These are phyloP conservation scores for Rossbeevera mucosa DNA, from an alignment of 768 basidiomycete species.

Conservation along the genomic window DNA sequence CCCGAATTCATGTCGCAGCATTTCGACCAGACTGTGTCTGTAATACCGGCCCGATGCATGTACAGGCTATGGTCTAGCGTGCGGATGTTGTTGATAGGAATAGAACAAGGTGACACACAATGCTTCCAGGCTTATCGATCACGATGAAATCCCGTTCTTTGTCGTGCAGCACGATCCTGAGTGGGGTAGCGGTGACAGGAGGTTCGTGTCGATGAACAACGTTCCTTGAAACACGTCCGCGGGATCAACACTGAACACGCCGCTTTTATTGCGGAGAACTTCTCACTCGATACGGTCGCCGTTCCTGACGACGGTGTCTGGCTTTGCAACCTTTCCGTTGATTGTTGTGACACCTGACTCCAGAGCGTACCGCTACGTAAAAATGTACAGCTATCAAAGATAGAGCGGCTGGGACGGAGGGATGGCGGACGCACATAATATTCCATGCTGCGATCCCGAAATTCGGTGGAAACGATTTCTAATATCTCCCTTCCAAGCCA, in stretches of 20 bases:
- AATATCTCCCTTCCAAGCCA: conserved; percentile 86
- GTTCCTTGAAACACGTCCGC: conserved; percentile 49
- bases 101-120: conserved; percentile 57
- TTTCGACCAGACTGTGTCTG: conserved; percentile 82
- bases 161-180: conserved; percentile 77
- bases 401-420: background rate
- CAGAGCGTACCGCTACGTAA: conserved; percentile 59
- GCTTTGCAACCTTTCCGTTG: conserved; percentile 81
- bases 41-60: conserved; percentile 91
- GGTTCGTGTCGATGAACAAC: conserved; percentile 97
- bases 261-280: conserved; percentile 1
- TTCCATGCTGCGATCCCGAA: conserved; percentile 89
- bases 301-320: conserved; percentile 73
- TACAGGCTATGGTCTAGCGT: conserved; percentile 55
- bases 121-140: conserved; percentile 94
- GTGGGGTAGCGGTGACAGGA: conserved; percentile 79
- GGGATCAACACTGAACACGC: background rate
- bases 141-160: conserved; percentile 79
- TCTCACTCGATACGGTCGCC: conserved; percentile 89
- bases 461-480: conserved; percentile 92
- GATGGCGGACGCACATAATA: conserved; percentile 72
- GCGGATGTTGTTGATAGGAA: background rate
- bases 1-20: conserved; percentile 79
- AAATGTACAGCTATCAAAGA: background rate
- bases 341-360: conserved; percentile 93